These are phyloP conservation scores for Boletellus ananiceps DNA, from an alignment of 768 basidiomycete genomes.

Conservation along the genomic window DNA sequence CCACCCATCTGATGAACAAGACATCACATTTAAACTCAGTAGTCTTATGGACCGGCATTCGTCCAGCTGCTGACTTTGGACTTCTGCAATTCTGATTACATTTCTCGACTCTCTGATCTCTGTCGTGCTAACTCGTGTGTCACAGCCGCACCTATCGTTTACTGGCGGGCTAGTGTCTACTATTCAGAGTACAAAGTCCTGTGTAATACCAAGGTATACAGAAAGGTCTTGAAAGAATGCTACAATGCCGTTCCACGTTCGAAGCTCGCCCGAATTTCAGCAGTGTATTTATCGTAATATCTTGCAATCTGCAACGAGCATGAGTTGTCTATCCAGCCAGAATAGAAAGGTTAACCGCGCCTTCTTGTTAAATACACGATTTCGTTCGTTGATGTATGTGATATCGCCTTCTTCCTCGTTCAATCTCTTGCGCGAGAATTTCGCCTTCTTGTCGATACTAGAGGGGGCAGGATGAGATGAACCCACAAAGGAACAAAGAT, in stretches of 20 bases:
- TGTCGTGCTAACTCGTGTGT: not conserved
- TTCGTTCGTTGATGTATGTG: slow-evolving; percentile 98
- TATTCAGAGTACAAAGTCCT: slow-evolving; percentile 7
- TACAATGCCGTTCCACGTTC: slow-evolving; percentile 93
- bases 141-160: not conserved
- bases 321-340: not conserved
- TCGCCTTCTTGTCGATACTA: slow-evolving; percentile 86
- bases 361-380: slow-evolving; percentile 98
- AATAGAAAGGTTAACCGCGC: slow-evolving; percentile 31
- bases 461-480: not conserved
- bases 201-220: slow-evolving; percentile 15
- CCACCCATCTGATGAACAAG: slow-evolving; percentile 32
- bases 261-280: slow-evolving; percentile 95
- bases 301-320: slow-evolving; percentile 64
- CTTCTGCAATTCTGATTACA: slow-evolving; percentile 43
- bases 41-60: slow-evolving; percentile 36
- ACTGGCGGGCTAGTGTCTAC: not conserved
- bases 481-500: not conserved
- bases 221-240: not conserved
- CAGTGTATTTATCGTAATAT: slow-evolving; percentile 95
- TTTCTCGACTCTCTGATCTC: not conserved
- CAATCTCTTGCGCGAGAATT: slow-evolving; percentile 81
- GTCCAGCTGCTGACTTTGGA: slow-evolving; percentile 39
- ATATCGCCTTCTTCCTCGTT: slow-evolving; percentile 96
- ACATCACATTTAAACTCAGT: slow-evolving; percentile 46